Conservation (phyloP, 129 eudicot species). For the Centrapalus pauciflorus region DNA sequence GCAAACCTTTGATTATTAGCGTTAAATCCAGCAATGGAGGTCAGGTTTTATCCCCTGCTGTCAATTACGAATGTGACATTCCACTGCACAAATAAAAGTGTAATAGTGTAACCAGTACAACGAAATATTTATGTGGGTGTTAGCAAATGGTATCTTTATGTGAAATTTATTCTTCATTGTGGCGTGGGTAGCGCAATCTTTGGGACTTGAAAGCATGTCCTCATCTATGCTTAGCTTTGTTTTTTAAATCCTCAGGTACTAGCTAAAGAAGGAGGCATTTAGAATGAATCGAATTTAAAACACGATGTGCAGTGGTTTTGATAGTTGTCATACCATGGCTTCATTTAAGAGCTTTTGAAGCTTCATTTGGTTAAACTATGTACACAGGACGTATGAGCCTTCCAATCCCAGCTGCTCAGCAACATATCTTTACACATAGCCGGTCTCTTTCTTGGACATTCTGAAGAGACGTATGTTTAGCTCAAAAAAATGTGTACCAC, state of each 20-base stretch:
- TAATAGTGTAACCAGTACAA: background rate
- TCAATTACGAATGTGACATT: constrained; percentile 76
- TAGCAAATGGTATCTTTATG: constrained; percentile 45
- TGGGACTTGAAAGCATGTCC: constrained; percentile 75
- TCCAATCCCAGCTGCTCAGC: constrained; percentile 87
- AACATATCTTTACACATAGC: constrained; percentile 43
- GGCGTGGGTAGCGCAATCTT: constrained; percentile 45
- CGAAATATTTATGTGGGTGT: background rate
- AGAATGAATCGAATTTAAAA: background rate
- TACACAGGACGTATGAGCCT: constrained; percentile 87
- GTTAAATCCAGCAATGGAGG: constrained; percentile 36
- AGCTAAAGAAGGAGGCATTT: constrained; percentile 39
- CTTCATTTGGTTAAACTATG: constrained; percentile 96
- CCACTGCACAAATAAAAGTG: constrained; percentile 38
- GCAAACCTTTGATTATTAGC: constrained; percentile 46
- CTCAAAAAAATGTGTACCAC: no score
- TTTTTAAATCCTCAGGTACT: constrained; percentile 85
- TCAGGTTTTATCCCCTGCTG: constrained; percentile 52
- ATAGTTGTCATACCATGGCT: constrained; percentile 59
- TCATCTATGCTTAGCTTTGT: constrained; percentile 91
- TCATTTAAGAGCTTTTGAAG: constrained; percentile 90
- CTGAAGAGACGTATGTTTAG: background rate
- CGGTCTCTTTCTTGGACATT: constrained; percentile 97
- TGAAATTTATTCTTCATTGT: constrained; percentile 46
- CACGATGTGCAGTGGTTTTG: background rate